Base-by-base conservation (phyloP, 768 basidiomycete species). In the Pleurotus citrinopileatus region DNA sequence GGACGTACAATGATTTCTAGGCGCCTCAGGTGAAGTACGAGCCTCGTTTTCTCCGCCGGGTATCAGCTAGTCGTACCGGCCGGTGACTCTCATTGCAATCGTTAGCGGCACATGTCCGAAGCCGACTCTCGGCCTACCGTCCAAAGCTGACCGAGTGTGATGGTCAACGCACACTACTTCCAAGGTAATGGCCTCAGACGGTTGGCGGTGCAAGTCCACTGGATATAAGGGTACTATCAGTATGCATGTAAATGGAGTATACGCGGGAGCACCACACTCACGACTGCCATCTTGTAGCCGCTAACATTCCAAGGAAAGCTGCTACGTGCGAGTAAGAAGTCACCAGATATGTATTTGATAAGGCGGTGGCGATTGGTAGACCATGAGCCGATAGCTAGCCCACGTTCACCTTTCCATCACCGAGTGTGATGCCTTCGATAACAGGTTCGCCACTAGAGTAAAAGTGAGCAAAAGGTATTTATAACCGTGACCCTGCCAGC, bases 401-500 rank as follows among this genome's bases (percentile, higher is more conserved):
- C 46, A 48, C 46, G 28, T 48, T 48, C 28, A 26, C 46, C 46
- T 47, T 47, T 22, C 28, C 28, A 47, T 47, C n/a, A n/a, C 46
- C 46, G 46, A 27, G 12, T 15, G 19, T 22, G 12, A 42, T 15
- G 8, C 20, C 8, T 42, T 22, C 19, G 40, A 42, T 42, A 34
- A 34, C 32, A n/a, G 32, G 9, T 9, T n/a, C n/a, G n/a, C n/a
- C 32, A 34, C 9, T n/a, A 34, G 32, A 34, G 9, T 10, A n/a
- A 34, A 34, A n/a, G 10, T 34, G 32, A 34, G 32, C 10, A 9
- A 9, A 34, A n/a, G n/a, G 32, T 10, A n/a, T n/a, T 34, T 34
- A n/a, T n/a, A 34, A n/a, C n/a, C n/a, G n/a, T n/a, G 32, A 34
- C 32, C 32, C 10, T 2, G 32, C n/a, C 32, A n/a, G n/a, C 32